Percentiles rank a stretch among this genome's conserved stretches.
phyloP scores from a whole-genome alignment of 2,329 filamentous ascomycete genomes.

The Parasarocladium wereldwijsianum region DNA sequence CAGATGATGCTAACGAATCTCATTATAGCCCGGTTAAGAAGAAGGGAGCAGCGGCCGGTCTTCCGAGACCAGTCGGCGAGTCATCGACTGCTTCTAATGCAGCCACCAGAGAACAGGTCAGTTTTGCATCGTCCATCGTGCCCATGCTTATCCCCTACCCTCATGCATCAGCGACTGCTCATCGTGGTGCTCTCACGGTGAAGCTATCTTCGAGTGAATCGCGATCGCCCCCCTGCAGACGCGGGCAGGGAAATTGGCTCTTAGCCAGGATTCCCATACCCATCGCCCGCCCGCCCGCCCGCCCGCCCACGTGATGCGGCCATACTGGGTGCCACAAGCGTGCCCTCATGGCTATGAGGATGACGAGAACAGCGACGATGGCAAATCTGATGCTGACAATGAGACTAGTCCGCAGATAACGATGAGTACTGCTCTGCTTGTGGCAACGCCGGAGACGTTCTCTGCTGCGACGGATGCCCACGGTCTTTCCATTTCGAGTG shows the following conservation, averaged over 20 bases:
- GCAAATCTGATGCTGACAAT: slow-evolving; percentile 8
- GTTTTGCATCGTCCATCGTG: slow-evolving; percentile 11
- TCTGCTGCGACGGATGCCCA: slow-evolving; percentile 88
- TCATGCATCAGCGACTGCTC: too few relatives aligned
- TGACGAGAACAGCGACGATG: too few relatives aligned
- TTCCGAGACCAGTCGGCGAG: slow-evolving; percentile 51
- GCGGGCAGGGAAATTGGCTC: too few relatives aligned
- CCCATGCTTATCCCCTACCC: too few relatives aligned
- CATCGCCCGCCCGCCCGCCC: background rate
- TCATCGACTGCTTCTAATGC: slow-evolving; percentile 46
- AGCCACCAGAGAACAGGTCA: slow-evolving; percentile 36
- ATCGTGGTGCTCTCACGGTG: too few relatives aligned
- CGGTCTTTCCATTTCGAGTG: slow-evolving; percentile 85
- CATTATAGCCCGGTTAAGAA: slow-evolving; percentile 52
- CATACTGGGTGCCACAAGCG: too few relatives aligned
- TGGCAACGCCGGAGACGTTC: slow-evolving; percentile 65
- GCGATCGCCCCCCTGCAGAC: too few relatives aligned
- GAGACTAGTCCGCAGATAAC: slow-evolving; percentile 44
- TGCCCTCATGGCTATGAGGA: too few relatives aligned
- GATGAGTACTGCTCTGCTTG: slow-evolving; percentile 86
- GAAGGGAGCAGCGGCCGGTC: slow-evolving; percentile 50
- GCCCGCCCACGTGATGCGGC: slow-evolving; percentile 6
- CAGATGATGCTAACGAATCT: slow-evolving; percentile 1
- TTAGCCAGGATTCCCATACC: too few relatives aligned
- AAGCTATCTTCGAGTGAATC: too few relatives aligned